A percentile compares a stretch with the other conserved stretches of the same genome.
These are phyloP conservation scores for Nitzschia sp. DNA, from an alignment of 108 stramenopile species.

Conservation along the genomic window DNA sequence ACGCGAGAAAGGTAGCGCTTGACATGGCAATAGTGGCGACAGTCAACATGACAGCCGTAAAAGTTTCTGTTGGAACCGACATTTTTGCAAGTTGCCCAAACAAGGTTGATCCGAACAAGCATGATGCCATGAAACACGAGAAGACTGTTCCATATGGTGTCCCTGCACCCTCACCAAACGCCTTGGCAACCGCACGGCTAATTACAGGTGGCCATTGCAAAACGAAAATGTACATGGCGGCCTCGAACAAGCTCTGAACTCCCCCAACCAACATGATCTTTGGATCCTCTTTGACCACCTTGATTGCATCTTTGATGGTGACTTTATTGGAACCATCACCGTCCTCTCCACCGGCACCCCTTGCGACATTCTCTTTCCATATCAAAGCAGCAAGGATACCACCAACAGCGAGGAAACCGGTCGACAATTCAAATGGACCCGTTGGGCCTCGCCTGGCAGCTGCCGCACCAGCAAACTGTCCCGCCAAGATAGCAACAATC, in stretches of 20 bases:
- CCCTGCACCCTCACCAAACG: slow-evolving; percentile 56
- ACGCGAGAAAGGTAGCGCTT: slow-evolving; percentile 64
- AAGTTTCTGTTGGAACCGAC: slow-evolving; percentile 65
- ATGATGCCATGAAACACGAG: slow-evolving; percentile 94
- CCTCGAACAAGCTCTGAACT: slow-evolving; percentile 94
- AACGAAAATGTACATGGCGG: slow-evolving; percentile 96
- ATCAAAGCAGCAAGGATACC: slow-evolving; percentile 68
- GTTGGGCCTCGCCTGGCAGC: slow-evolving; percentile 87
- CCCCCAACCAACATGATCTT: slow-evolving; percentile 93
- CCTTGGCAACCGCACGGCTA: slow-evolving; percentile 53
- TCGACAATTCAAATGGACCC: slow-evolving; percentile 96
- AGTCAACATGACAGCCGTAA: slow-evolving; percentile 72
- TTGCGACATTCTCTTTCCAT: slow-evolving; percentile 93
- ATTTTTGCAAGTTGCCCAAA: slow-evolving; percentile 75
- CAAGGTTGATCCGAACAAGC: slow-evolving; percentile 85
- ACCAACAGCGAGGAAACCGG: slow-evolving; percentile 83
- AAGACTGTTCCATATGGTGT: slow-evolving; percentile 92
- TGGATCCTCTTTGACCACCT: slow-evolving; percentile 72
- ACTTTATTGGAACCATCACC: slow-evolving; percentile 36
- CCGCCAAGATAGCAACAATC: slow-evolving; percentile 93
- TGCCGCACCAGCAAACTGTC: slow-evolving; percentile 86
- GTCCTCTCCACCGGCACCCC: slow-evolving; percentile 6
- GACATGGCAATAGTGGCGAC: slow-evolving; percentile 88
- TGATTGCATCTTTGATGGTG: slow-evolving; percentile 83
- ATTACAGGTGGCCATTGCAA: slow-evolving; percentile 95